These are phyloP conservation scores for Auriscalpium orientale DNA, from an alignment of 768 basidiomycete genomes.

Conservation along the genomic window DNA sequence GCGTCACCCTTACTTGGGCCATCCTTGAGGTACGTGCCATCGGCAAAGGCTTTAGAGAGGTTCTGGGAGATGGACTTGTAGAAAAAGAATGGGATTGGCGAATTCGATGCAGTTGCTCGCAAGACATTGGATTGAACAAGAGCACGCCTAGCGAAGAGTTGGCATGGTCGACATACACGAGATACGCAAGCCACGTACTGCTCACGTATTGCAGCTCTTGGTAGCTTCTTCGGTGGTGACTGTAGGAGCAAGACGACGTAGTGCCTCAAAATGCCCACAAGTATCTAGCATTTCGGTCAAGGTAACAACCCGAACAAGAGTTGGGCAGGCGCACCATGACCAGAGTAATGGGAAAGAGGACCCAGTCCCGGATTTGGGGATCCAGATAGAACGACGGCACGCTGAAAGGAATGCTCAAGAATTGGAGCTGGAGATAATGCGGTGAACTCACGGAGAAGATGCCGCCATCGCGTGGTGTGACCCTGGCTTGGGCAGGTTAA, in stretches of 20 bases:
- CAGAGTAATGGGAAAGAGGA: constrained; percentile 92
- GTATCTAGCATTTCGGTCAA: constrained; percentile 44
- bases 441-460: constrained; percentile 2
- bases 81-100: constrained; percentile 67
- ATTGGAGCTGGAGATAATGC: constrained; percentile 14
- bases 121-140: constrained; percentile 79
- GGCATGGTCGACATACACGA: background rate
- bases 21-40: constrained; percentile 83
- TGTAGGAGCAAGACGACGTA: constrained; percentile 86
- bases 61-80: constrained; percentile 71
- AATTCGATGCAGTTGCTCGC: constrained; percentile 70
- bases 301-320: background rate
- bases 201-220: constrained; percentile 78
- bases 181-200: constrained; percentile 54
- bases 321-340: constrained; percentile 69
- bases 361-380: constrained; percentile 92
- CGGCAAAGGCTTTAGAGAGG: constrained; percentile 61
- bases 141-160: constrained; percentile 45
- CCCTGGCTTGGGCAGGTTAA: background rate
- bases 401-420: constrained; percentile 15
- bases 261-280: constrained; percentile 88
- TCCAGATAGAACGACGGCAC: constrained; percentile 65
- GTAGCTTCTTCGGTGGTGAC: constrained; percentile 71
- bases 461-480: constrained; percentile 1
- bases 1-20: constrained; percentile 61